Conservation (phyloP, 1,284 basidiomycete species). For the Rhodofomes roseus region DNA sequence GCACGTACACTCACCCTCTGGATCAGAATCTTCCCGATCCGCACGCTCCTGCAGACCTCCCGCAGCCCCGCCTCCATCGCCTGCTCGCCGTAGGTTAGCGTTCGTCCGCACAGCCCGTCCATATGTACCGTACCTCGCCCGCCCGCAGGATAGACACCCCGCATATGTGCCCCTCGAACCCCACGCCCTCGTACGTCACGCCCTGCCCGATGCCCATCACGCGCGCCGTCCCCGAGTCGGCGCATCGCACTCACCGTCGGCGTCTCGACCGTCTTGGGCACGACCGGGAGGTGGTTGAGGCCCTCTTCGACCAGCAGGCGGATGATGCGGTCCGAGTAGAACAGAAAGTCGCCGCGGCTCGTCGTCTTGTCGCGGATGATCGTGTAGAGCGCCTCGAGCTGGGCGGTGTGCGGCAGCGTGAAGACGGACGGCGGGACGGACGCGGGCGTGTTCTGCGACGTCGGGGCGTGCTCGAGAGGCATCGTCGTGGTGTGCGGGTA, state of each 20-base stretch:
- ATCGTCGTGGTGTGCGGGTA: conserved; percentile 4
- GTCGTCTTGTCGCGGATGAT: conserved; percentile 91
- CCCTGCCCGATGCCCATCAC: conserved; percentile 44
- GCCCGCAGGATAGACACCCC: conserved; percentile 91
- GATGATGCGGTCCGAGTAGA: conserved; percentile 87
- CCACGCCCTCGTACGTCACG: conserved; percentile 80
- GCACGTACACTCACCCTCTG: conserved; percentile 61
- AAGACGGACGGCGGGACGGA: conserved; percentile 75
- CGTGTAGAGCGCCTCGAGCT: conserved; percentile 94
- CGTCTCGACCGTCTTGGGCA: conserved; percentile 78
- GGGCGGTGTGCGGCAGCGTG: conserved; percentile 82
- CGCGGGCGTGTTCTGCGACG: conserved; percentile 33
- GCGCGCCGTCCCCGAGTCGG: no score
- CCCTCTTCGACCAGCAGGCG: conserved; percentile 79
- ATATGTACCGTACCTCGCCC: conserved; percentile 55
- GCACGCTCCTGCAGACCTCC: conserved; percentile 89
- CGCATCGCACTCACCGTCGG: conserved; percentile 71
- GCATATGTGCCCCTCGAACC: conserved; percentile 93
- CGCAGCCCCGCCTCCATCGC: conserved; percentile 94
- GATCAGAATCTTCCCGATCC: conserved; percentile 93
- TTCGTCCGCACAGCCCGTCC: not conserved
- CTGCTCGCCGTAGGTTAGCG: conserved; percentile 38
- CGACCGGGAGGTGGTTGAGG: conserved; percentile 93
- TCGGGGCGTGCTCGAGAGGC: conserved; percentile 22
- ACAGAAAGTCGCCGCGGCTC: conserved; percentile 91